Base-by-base conservation (phyloP, 1,284 basidiomycete genomes). In the Cutaneotrichosporon sp. region DNA sequence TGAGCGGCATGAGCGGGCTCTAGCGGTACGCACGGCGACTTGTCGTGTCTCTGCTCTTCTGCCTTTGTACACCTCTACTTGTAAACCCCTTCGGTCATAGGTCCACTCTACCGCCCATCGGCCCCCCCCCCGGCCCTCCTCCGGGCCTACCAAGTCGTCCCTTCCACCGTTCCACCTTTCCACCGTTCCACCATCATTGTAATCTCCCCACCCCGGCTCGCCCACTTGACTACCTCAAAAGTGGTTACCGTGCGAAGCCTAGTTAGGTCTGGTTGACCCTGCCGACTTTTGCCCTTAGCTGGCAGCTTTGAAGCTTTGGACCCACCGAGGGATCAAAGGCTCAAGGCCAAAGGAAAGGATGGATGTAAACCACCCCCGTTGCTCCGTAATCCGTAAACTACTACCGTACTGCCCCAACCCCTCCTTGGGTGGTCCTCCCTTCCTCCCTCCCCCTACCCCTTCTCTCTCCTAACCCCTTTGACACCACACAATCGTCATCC, bases 401-500 rank as follows among this genome's bases (percentile, higher is more conserved):
- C 56, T 31, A 31, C 34, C 40, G n/a, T 51, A 26, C 34, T 40
- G 32, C 58, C 30, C 34, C 32, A 31, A 36, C 31, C 58, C 46
- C 49, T 7, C 16, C 4, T n/a, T n/a, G n/a, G n/a, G n/a, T n/a
- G n/a, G n/a, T n/a, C n/a, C n/a, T n/a, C n/a, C n/a, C n/a, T 13
- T 9, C 4, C 34, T 5, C 58, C 47, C 32, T 13, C 3, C 16
- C 46, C 42, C 3, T 26, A 21, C 21, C 36, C 18, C 21, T 40
- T 32, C 31, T 21, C n/a, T 53, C 60, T 36, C 46, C 53, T 18
- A 40, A 31, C 14, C n/a, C 38, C 36, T 10, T 55, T 55, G 21
- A 40, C 34, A 10, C 42, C 34, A n/a, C 30, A 26, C 31, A 11
- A 53, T 40, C 61, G 61, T 60, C 55, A 31, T 60, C 53, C 53